Evolutionary conservation across 495 filamentous ascomycete genomes (phyloP), one percentile per base, ranked within the genome.

Genomic region (Lasiosphaeria ovina): DNA sequence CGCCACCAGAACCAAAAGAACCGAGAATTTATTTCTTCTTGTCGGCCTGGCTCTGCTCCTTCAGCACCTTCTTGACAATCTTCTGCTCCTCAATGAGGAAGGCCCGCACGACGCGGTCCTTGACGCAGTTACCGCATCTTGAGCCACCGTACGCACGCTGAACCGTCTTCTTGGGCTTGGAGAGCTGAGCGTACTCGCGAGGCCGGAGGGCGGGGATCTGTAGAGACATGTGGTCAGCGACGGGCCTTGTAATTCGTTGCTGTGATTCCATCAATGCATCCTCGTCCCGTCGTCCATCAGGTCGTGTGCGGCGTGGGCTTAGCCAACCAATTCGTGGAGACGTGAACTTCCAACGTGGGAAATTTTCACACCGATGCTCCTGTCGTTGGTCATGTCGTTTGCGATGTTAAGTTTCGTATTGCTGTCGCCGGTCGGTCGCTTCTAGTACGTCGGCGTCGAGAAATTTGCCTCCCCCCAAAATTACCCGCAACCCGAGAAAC

Each of bases 71-170:
- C 91, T 99, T 98, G 80, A 99, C 95, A 69, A 99, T 97, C 91
- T 98, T 98, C 84, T 99, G 94, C 86, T 99, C 94, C 85, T 98
- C 94, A 67, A 98, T 97, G 81, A 98, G 81, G 87, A 97, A 98
- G 50, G 94, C 95, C 64, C 95, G 90, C 58, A 96, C 90, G 66
- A 99, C 86, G 66, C 94, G 85, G 84, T 99, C 95, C 81, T 93
- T 93, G 70, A 98, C 94, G 78, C 94, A 99, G 83, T 93, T 96
- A 68, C 90, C 90, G 84, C 94, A 99, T 80, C 94, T 88, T 64
- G 92, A 96, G 74, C 94, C 95, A 77, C 94, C 94, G 75, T 98
- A 98, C 67, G 94, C 92, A 70, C 94, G 91, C 82, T 92, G 90
- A 76, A 99, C 94, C 71, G 90, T 96, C 89, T 99, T 99, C 86